Evolutionary conservation across 2,329 filamentous ascomycete genomes (phyloP), one percentile per base, ranked within the genome.

Genomic region (Coleophoma eucalyptorum): DNA sequence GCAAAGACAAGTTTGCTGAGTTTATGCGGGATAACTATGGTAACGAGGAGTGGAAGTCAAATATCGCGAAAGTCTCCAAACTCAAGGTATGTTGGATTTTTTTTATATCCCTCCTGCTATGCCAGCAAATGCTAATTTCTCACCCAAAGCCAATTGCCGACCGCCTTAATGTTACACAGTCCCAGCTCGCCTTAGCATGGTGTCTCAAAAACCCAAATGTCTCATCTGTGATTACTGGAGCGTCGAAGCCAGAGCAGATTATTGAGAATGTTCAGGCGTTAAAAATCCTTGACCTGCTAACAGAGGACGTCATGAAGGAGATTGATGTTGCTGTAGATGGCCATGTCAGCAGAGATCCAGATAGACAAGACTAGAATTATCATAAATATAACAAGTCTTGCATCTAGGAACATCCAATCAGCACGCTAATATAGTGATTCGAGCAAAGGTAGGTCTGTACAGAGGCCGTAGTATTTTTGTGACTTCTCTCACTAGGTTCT

Each of bases 101-200:
- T n/a, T 48, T 15, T 31, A 19, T n/a, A 7, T 48, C 10, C 26
- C 20, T 37, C 16, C 33, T 18, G 15, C 19, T 42, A 18, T 20
- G 8, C 11, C 37, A 18, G 35, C 16, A 20, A 19, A 32, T 12
- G 13, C 51, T 50, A 26, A 43, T 20, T 11, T 7, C 33, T 11
- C 18, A 20, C n/a, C 21, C 33, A 45, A 49, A 75, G 67, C 57
- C 70, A 44, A 72, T 86, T 43, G 82, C 84, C 1, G 77, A 86
- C 48, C 74, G 74, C 53, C 66, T 87, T 33, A 80, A 76, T 5
- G 73, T 77, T 15, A 76, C 72, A 48, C 74, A 79, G 46, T 68
- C 71, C 3, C 71, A 77, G 61, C 67, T 80, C 3, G 75, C 77
- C 8, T 62, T 80, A 2, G 77, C 77, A 1, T 80, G 77, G 77